A percentile compares a stretch with the other conserved stretches of the same genome.
Evolutionary conservation across 495 filamentous ascomycete genomes (phyloP).

Genomic region (Aspergillus avenaceus): DNA sequence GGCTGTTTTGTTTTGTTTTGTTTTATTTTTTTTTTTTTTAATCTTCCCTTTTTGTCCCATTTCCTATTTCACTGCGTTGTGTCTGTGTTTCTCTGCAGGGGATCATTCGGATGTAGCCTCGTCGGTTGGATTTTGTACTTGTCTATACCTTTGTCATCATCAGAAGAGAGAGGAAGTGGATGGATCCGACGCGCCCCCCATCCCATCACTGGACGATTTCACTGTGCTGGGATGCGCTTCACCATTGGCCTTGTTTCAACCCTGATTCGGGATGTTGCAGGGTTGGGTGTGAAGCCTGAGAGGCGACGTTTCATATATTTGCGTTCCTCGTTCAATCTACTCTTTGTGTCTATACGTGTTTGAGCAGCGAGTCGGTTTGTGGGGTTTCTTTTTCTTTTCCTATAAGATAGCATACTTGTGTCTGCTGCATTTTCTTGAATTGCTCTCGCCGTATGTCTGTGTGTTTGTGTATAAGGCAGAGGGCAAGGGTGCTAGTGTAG

Average conservation of each 20-base stretch:
- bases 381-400: too few species aligned
- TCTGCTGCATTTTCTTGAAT: neutral
- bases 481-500: neutral
- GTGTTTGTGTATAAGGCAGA: neutral
- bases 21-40: neutral
- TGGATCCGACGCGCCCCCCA: neutral
- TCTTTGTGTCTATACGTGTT: conserved; percentile 6
- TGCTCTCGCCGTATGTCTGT: too few species aligned
- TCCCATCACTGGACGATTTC: neutral
- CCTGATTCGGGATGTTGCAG: neutral
- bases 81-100: conserved; percentile 3
- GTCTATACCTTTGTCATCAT: conserved; percentile 4
- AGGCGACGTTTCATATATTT: conserved; percentile 8
- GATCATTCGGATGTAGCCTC: conserved; percentile 11
- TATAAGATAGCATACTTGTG: conserved; percentile 4
- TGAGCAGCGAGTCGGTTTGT: neutral
- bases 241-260: neutral
- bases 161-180: conserved; percentile 5
- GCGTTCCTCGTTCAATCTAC: conserved; percentile 6
- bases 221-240: neutral
- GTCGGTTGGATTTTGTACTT: conserved; percentile 6
- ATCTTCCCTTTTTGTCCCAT: neutral
- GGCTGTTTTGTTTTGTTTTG: conserved; percentile 7
- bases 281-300: neutral
- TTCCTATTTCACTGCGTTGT: neutral